Conservation (phyloP, 371 early-diverging fungal species). For the Smittium mucronatum region DNA sequence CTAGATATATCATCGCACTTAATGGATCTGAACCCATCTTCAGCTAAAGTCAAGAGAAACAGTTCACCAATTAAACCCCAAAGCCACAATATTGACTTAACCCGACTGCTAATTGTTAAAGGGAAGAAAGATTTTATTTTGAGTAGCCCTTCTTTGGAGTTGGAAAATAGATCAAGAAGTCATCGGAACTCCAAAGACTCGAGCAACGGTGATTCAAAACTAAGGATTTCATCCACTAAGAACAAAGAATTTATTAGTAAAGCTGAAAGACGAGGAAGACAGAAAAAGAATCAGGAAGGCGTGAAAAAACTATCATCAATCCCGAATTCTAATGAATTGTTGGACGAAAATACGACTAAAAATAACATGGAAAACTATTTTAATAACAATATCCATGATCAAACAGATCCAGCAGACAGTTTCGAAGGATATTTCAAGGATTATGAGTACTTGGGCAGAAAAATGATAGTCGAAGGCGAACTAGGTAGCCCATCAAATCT, state of each 20-base stretch:
- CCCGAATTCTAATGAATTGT: too few relatives aligned
- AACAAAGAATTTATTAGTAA: neutral
- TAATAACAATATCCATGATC: neutral
- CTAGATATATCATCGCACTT: neutral
- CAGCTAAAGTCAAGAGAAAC: neutral
- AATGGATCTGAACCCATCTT: neutral
- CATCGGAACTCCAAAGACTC: too few relatives aligned
- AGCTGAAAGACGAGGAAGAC: neutral
- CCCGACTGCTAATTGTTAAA: neutral
- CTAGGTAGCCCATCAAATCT: too few relatives aligned
- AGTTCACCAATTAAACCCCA: neutral
- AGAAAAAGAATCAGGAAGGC: neutral
- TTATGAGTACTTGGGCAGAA: too few relatives aligned
- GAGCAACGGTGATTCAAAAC: neutral
- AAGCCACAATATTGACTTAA: neutral
- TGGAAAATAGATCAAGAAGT: too few relatives aligned
- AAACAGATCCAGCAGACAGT: neutral
- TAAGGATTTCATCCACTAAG: neutral
- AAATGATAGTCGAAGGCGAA: too few relatives aligned
- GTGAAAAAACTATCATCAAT: too few relatives aligned
- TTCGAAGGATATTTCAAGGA: neutral
- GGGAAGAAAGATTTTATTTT: neutral
- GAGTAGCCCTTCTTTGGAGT: too few relatives aligned
- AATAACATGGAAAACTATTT: too few relatives aligned
- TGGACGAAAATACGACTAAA: too few relatives aligned